Evolutionary conservation across 306 rosid species (phyloP), one percentile per base, ranked within the genome.

Genomic region (Mimosa bimucronata): DNA sequence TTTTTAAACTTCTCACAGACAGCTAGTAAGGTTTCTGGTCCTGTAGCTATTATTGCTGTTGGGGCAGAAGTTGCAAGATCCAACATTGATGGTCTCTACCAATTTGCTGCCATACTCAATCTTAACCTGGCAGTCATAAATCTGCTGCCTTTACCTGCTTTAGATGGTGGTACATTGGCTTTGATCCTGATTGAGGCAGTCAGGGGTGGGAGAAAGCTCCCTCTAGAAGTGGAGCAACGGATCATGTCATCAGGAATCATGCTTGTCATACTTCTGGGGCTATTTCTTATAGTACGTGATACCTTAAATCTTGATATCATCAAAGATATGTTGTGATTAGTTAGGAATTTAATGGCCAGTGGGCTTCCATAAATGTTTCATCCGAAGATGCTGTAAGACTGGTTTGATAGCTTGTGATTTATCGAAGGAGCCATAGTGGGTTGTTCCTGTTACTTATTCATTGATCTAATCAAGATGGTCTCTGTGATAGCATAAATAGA

Each of bases 161-260:
- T 91, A 81, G 95, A 91, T 52, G 95, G 95, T 7, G 92, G 95
- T 34, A 75, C 92, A 11, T 77, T 91, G 88, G 91, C 95, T 67
- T 85, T 91, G 70, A 84, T 91, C 71, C 90, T 87, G 60, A 74
- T 91, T 70, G 95, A 91, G 79, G 95, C 90, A n/a, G 92, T 81
- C 30, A 85, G 95, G 80, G 99, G 99, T 7, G 99, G 99, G 73
- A 88, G 96, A 79, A 93, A 95, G 85, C 89, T 93, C 29, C 98
- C 99, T 41, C 18, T 90, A 48, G 99, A 93, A 83, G 84, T 96
- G 52, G 99, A 96, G 91, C 99, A 96, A 89, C 75, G 85, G 69
- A 96, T 96, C 79, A 96, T 87, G 94, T 91, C 98, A 0, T 96
- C 99, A 0, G 99, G 99, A 83, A 83, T 96, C 38, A 93, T 86